These are phyloP conservation scores for Leccinum insigne DNA, from an alignment of 1,284 basidiomycete species.

Conservation along the genomic window DNA sequence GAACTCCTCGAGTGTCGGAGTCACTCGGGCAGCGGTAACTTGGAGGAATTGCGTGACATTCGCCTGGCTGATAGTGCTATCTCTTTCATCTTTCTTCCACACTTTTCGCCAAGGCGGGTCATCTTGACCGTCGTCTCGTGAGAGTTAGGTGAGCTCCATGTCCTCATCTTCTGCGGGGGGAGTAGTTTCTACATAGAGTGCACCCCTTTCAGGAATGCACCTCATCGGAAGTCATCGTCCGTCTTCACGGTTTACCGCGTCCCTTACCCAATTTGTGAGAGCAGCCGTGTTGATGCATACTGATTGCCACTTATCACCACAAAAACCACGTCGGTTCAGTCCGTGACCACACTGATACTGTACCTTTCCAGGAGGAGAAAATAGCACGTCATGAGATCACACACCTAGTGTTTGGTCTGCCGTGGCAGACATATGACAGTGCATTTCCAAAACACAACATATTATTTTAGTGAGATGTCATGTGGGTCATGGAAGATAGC, in stretches of 20 bases:
- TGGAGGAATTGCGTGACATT: background rate
- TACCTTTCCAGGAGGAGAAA: background rate
- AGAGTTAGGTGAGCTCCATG: background rate
- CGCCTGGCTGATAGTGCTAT: background rate
- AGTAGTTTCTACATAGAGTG: background rate
- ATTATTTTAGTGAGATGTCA: slow-evolving; percentile 1
- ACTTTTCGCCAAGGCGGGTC: background rate
- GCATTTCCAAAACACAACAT: background rate
- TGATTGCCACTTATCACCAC: slow-evolving; percentile 12
- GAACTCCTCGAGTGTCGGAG: background rate
- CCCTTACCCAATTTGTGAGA: background rate
- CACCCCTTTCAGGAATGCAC: background rate
- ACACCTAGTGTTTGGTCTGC: background rate
- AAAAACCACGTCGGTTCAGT: background rate
- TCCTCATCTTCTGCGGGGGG: background rate
- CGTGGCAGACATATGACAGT: background rate
- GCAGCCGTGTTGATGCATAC: background rate
- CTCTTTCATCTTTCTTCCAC: background rate
- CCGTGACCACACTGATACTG: slow-evolving; percentile 1
- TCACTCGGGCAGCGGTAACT: background rate
- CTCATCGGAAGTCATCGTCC: background rate
- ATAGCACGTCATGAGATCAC: background rate
- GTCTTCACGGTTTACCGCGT: background rate
- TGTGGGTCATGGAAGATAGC: slow-evolving; percentile 3
- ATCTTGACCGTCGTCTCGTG: background rate